Evolutionary conservation across 805 yeast genomes (phyloP).

Genomic region (Nakazawaea ishiwadae): DNA sequence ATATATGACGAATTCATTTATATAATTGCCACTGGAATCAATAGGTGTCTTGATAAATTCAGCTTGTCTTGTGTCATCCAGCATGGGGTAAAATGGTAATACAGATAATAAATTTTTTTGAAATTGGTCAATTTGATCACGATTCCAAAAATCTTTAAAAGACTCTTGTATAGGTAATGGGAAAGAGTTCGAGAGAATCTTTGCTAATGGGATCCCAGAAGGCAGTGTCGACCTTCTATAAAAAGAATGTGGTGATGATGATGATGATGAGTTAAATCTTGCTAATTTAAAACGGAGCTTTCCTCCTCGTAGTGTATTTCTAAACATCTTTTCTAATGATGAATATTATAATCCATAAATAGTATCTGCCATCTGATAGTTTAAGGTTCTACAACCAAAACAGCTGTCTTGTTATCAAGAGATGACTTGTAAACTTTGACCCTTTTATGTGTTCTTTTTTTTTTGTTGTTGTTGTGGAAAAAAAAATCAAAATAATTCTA

Average conservation of each 20-base stretch:
- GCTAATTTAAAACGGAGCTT: too few species aligned
- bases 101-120: conserved; percentile 47
- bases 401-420: too few species aligned
- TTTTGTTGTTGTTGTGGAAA: too few species aligned
- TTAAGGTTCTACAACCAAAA: too few species aligned
- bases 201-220: conserved; percentile 56
- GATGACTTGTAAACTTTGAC: too few species aligned
- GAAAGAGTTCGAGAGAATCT: conserved; percentile 49
- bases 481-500: too few species aligned
- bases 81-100: conserved; percentile 55
- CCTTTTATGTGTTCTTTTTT: too few species aligned
- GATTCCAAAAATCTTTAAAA: conserved; percentile 40
- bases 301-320: too few species aligned
- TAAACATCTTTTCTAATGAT: too few species aligned
- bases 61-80: conserved; percentile 43
- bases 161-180: conserved; percentile 54
- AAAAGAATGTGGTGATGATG: too few species aligned
- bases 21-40: conserved; percentile 44
- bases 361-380: too few species aligned
- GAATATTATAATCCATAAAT: too few species aligned
- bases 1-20: conserved; percentile 72
- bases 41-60: conserved; percentile 50
- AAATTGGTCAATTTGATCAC: conserved; percentile 21
- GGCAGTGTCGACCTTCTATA: conserved; percentile 61
- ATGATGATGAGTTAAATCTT: neutral